Evolutionary conservation across 108 stramenopile genomes (phyloP).

Genomic region (Nitzschia putrida): DNA sequence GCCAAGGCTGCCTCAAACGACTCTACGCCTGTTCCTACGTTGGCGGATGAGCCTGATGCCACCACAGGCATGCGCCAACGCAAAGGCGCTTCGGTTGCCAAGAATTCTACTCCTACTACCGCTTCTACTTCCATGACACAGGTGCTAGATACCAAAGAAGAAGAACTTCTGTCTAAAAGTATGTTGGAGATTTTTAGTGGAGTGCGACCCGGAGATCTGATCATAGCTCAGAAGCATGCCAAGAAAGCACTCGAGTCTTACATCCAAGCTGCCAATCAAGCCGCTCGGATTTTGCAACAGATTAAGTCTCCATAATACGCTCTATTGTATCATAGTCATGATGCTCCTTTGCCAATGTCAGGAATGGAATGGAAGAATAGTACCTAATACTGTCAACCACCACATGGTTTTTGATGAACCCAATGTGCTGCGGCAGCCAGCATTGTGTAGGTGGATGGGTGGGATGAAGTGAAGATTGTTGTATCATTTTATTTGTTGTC

Average conservation of each 20-base stretch:
- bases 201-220: constrained; percentile 38
- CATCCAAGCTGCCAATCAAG: constrained; percentile 51
- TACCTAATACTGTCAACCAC: too few species aligned
- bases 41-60: background rate
- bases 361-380: too few species aligned
- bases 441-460: background rate
- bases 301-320: background rate
- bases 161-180: constrained; percentile 15
- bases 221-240: constrained; percentile 44
- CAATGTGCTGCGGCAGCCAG: too few species aligned
- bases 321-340: too few species aligned
- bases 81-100: background rate
- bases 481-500: too few species aligned
- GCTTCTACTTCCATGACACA: background rate
- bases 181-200: constrained; percentile 47
- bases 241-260: constrained; percentile 40
- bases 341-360: too few species aligned
- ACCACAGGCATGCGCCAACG: constrained; percentile 3
- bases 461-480: too few species aligned
- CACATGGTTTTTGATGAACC: background rate
- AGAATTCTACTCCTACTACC: background rate
- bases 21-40: background rate
- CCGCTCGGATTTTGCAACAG: constrained; percentile 30
- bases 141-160: constrained; percentile 18
- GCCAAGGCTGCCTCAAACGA: constrained; percentile 3